Base-by-base conservation (phyloP, 2,329 filamentous ascomycete species). In the Bipolaris bicolor region DNA sequence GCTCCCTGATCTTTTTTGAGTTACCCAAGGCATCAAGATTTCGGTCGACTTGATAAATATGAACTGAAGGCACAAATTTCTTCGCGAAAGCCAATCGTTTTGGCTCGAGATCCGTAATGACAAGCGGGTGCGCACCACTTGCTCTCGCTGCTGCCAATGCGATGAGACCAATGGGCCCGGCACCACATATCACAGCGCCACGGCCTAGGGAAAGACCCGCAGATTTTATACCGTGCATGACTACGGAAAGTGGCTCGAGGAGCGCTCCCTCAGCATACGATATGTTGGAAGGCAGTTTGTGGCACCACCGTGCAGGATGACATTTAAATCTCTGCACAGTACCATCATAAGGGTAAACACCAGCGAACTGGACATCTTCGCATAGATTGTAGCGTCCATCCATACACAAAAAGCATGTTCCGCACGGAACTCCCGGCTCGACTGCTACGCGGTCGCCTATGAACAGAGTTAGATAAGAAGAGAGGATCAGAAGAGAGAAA, bases 361-460 rank as follows among this genome's bases (percentile, higher is more conserved):
- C 86, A 0, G 84, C 78, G 63, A 89, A 89, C 45, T 81, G 77
- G 3, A 88, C 86, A 49, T 85, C 80, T 60, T 86, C 82, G 67
- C 87, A 89, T 5, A 88, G 82, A 64, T 88, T 88, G 64, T 88
- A 88, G 10, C 85, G 82, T 3, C 86, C 87, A 24, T 82, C 81
- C 48, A 74, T 73, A 67, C 87, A 89, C 16, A 86, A 78, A 64
- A 84, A 86, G 68, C 87, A 89, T 33, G 77, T 71, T 10, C 80
- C 81, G 66, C 88, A 90, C 0, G 88, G 85, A 1, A 88, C 84
- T 18, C 87, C 86, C 0, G 87, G 86, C 65, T 90, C 88, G 15
- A 90, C 76, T 3, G 88, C 87, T 9, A 90, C 86, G 49, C 86
- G 79, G 66, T 90, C 88, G 10, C 86, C 86, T 75, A 11, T 2